phyloP scores from a whole-genome alignment of 1,284 basidiomycete species.

The Dichomitus squalens region DNA sequence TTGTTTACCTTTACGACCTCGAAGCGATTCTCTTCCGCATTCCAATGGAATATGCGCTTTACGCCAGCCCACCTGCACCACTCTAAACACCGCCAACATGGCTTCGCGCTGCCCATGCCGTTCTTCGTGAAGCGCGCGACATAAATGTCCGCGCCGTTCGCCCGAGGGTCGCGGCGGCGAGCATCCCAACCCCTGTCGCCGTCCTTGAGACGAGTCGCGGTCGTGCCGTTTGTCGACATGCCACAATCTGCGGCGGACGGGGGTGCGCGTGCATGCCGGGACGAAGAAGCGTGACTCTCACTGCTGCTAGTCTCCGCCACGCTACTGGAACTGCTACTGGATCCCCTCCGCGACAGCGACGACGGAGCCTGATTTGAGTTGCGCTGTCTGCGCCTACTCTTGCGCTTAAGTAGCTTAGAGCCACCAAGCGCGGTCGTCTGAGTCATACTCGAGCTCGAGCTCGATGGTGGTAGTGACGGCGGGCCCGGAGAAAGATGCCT shows the following conservation, averaged over 20 bases:
- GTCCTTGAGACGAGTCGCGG: slow-evolving; percentile 17
- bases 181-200: slow-evolving; percentile 37
- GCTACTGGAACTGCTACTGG: slow-evolving; percentile 16
- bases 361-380: slow-evolving; percentile 8
- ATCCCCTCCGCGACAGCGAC: background rate
- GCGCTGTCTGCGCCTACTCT: slow-evolving; percentile 15
- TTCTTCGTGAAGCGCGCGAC: slow-evolving; percentile 53
- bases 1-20: slow-evolving; percentile 56
- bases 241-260: background rate
- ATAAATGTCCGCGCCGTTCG: slow-evolving; percentile 58
- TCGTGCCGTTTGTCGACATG: background rate
- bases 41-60: slow-evolving; percentile 59
- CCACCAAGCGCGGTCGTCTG: background rate
- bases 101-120: slow-evolving; percentile 50
- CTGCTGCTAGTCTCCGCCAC: slow-evolving; percentile 18
- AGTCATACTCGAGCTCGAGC: slow-evolving; percentile 4
- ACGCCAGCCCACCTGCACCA: slow-evolving; percentile 63
- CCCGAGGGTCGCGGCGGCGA: slow-evolving; percentile 43
- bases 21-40: slow-evolving; percentile 44
- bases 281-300: slow-evolving; percentile 6
- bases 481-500: slow-evolving; percentile 29
- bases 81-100: slow-evolving; percentile 57
- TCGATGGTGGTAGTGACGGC: slow-evolving; percentile 5
- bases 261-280: background rate
- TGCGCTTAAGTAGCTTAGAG: slow-evolving; percentile 20